These are phyloP conservation scores for Trichoderma sp. DNA, from an alignment of 2,329 filamentous ascomycete species.

Conservation along the genomic window DNA sequence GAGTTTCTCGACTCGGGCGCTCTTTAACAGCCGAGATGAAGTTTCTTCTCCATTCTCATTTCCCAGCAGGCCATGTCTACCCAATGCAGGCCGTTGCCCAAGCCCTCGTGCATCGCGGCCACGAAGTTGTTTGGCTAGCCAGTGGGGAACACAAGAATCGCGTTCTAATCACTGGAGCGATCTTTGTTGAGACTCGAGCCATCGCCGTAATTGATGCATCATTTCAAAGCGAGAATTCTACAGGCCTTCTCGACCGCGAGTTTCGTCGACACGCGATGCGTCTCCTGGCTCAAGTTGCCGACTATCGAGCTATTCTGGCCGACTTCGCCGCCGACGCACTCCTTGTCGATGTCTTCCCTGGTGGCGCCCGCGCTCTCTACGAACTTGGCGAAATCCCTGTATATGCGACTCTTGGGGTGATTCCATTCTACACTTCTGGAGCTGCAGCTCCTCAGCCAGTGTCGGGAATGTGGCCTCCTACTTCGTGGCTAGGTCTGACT, in stretches of 20 bases:
- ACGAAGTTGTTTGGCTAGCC: conserved; percentile 43
- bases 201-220: conserved; percentile 36
- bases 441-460: conserved; percentile 34
- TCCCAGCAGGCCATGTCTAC: conserved; percentile 42
- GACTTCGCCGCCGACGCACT: conserved; percentile 35
- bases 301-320: conserved; percentile 37
- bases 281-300: conserved; percentile 38
- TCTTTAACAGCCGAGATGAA: conserved; percentile 31
- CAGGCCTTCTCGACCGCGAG: conserved; percentile 36
- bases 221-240: conserved; percentile 31
- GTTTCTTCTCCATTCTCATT: conserved; percentile 42
- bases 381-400: conserved; percentile 38
- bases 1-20: neutral
- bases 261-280: conserved; percentile 31
- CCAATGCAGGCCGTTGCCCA: conserved; percentile 43
- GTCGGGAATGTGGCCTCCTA: conserved; percentile 36
- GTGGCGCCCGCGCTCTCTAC: conserved; percentile 38
- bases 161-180: conserved; percentile 38
- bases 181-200: conserved; percentile 35
- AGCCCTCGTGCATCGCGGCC: conserved; percentile 40
- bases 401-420: conserved; percentile 43
- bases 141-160: conserved; percentile 37
- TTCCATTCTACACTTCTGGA: conserved; percentile 40
- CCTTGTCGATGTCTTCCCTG: conserved; percentile 42
- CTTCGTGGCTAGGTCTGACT: conserved; percentile 29